Evolutionary conservation across 495 filamentous ascomycete species (phyloP).

Genomic region (Lepraria neglecta): DNA sequence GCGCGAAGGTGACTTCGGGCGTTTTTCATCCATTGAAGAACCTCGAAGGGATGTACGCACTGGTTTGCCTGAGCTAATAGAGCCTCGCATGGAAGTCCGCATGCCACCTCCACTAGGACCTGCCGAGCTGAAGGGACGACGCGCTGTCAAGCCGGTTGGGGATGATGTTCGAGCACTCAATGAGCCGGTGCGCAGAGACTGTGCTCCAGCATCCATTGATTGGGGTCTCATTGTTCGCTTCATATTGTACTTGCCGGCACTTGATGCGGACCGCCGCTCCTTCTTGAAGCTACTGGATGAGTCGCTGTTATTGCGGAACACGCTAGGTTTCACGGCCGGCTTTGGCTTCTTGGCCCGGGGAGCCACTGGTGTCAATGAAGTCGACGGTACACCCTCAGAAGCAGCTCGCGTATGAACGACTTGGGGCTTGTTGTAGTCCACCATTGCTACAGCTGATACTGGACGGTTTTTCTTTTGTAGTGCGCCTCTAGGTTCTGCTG

Average conservation of each 20-base stretch:
- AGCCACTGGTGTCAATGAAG: conserved; percentile 19
- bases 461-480: conserved; percentile 35
- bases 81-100: conserved; percentile 47
- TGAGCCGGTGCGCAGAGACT: conserved; percentile 35
- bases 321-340: conserved; percentile 17
- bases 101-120: conserved; percentile 32
- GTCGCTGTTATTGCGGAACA: conserved; percentile 50
- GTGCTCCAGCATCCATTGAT: conserved; percentile 31
- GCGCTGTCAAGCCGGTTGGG: conserved; percentile 28
- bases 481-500: conserved; percentile 29
- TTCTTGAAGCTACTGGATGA: conserved; percentile 59
- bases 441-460: conserved; percentile 24
- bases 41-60: conserved; percentile 28
- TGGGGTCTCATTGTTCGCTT: conserved; percentile 48
- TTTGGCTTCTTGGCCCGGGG: conserved; percentile 24
- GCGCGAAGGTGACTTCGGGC: conserved; percentile 39
- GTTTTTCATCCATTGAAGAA: conserved; percentile 24
- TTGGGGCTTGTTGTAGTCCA: conserved; percentile 26
- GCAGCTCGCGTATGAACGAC: conserved; percentile 19
- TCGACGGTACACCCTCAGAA: conserved; percentile 15
- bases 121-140: conserved; percentile 26
- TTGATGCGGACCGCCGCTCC: conserved; percentile 35
- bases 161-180: conserved; percentile 31
- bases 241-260: conserved; percentile 43
- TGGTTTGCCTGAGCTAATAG: conserved; percentile 24